These are phyloP conservation scores for Suhomyces pyralidae DNA, from an alignment of 805 yeast species.

Conservation along the genomic window DNA sequence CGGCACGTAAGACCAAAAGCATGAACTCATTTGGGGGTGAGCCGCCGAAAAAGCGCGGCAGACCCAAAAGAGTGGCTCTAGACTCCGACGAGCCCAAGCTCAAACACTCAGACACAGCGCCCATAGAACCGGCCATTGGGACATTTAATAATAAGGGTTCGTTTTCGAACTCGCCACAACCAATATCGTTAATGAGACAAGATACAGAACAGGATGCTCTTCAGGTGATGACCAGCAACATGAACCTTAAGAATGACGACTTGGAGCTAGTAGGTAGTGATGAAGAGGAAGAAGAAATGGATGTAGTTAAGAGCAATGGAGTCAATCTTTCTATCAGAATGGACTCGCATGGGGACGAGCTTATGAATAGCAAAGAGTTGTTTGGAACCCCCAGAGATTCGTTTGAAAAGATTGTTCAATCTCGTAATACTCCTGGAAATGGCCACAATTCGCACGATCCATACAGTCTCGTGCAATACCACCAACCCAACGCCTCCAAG, in stretches of 20 bases:
- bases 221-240: conserved; percentile 30
- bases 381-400: conserved; percentile 41
- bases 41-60: conserved; percentile 35
- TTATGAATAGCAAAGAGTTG: conserved; percentile 37
- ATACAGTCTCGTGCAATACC: conserved; percentile 41
- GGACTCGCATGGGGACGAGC: conserved; percentile 26
- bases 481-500: conserved; percentile 23
- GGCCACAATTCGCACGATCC: conserved; percentile 24
- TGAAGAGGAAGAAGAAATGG: conserved; percentile 21
- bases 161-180: conserved; percentile 11
- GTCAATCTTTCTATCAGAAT: conserved; percentile 2
- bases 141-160: conserved; percentile 22
- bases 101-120: conserved; percentile 33
- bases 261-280: conserved; percentile 35
- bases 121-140: conserved; percentile 31
- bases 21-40: conserved; percentile 19
- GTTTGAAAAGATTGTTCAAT: conserved; percentile 29
- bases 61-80: conserved; percentile 33
- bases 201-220: conserved; percentile 42
- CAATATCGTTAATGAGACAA: conserved; percentile 18
- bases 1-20: conserved; percentile 14
- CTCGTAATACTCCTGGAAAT: conserved; percentile 10
- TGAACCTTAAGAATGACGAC: conserved; percentile 36
- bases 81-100: conserved; percentile 24
- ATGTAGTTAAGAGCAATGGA: neutral